Conservation (phyloP, 257 asterid species). For the Handroanthus guayacan region DNA sequence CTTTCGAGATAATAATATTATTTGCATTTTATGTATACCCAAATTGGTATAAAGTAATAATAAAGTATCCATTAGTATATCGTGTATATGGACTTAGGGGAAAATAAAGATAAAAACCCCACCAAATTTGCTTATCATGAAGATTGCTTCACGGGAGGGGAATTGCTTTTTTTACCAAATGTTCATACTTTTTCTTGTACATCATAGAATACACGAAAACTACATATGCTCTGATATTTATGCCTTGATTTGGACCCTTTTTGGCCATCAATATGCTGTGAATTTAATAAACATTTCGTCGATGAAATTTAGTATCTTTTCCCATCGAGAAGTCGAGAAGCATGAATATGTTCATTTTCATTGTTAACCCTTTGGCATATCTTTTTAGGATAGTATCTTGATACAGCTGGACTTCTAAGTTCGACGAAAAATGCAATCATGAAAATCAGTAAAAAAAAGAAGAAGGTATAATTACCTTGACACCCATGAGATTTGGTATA, state of each 20-base stretch:
- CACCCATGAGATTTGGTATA: too few species aligned
- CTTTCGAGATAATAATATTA: background rate
- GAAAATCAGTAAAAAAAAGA: too few species aligned
- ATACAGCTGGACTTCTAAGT: too few species aligned
- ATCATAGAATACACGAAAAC: background rate
- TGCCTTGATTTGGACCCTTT: background rate
- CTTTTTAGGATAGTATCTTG: too few species aligned
- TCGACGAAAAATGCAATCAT: too few species aligned
- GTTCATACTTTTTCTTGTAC: background rate
- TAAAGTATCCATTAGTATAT: background rate
- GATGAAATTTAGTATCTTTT: too few species aligned
- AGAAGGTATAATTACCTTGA: too few species aligned
- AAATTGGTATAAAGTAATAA: background rate
- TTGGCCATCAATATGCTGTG: too few species aligned
- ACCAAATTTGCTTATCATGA: background rate
- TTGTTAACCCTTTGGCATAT: too few species aligned
- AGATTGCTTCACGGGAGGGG: constrained; percentile 16
- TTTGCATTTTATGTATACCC: background rate
- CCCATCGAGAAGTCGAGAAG: too few species aligned
- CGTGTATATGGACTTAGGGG: background rate
- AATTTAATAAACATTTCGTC: background rate
- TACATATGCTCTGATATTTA: background rate
- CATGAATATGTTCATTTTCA: too few species aligned
- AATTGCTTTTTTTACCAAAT: background rate
- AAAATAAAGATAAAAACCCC: too few species aligned